phyloP scores from a whole-genome alignment of 2,329 filamentous ascomycete genomes.

The Xylaria arbuscula region DNA sequence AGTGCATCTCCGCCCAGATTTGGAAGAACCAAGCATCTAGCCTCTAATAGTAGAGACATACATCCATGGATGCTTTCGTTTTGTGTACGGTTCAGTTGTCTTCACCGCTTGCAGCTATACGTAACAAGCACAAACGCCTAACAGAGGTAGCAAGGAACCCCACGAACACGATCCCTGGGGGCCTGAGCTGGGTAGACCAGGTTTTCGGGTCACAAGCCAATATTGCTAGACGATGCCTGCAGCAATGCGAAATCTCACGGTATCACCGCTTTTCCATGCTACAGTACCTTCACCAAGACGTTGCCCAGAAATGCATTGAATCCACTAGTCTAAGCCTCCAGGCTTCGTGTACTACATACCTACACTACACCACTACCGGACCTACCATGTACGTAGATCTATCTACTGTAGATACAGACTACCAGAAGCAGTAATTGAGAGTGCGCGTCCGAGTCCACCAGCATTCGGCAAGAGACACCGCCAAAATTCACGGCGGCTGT shows the following conservation, averaged over 20 bases:
- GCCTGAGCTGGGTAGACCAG: background rate
- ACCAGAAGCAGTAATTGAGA: constrained; percentile 14
- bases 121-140: background rate
- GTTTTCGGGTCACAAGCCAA: constrained; percentile 23
- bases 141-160: background rate
- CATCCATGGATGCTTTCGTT: background rate
- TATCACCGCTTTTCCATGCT: constrained; percentile 23
- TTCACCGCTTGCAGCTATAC: background rate
- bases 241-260: constrained; percentile 22
- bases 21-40: background rate
- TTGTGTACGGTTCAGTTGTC: background rate
- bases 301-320: background rate
- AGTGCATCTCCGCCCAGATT: background rate
- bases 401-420: background rate
- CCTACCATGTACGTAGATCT: background rate
- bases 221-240: constrained; percentile 32
- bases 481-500: constrained; percentile 16
- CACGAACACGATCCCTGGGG: no score
- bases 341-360: background rate
- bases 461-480: constrained; percentile 25
- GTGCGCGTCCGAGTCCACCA: constrained; percentile 10
- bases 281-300: background rate
- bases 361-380: background rate
- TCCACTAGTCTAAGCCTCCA: background rate
- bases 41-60: background rate